Conservation (phyloP, 2,329 filamentous ascomycete species). For the Arachnomyces sp. region DNA sequence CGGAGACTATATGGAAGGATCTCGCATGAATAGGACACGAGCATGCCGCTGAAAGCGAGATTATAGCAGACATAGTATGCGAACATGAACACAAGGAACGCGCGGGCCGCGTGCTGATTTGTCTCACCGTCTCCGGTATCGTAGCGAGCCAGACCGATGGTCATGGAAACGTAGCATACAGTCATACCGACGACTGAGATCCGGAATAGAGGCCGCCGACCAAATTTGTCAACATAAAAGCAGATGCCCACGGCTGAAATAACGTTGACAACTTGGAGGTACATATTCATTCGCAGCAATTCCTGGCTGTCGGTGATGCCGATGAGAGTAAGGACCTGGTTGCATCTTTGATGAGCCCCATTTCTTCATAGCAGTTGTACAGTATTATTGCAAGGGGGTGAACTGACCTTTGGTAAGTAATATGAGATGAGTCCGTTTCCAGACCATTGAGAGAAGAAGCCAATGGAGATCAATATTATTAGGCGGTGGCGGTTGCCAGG, state of each 20-base stretch:
- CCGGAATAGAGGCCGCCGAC: slow-evolving; percentile 39
- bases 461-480: slow-evolving; percentile 45
- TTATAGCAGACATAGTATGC: slow-evolving; percentile 37
- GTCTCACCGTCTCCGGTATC: slow-evolving; percentile 15
- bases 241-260: slow-evolving; percentile 16
- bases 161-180: slow-evolving; percentile 35
- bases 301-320: slow-evolving; percentile 13
- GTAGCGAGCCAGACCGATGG: slow-evolving; percentile 32
- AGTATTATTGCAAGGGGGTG: too few relatives aligned
- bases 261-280: slow-evolving; percentile 13
- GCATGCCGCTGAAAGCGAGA: slow-evolving; percentile 29
- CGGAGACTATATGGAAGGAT: slow-evolving; percentile 44
- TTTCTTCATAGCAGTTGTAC: not conserved
- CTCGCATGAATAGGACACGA: slow-evolving; percentile 38
- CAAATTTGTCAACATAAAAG: slow-evolving; percentile 33
- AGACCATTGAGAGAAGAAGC: slow-evolving; percentile 52
- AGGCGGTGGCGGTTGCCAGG: slow-evolving; percentile 47
- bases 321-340: slow-evolving; percentile 12
- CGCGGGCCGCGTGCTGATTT: slow-evolving; percentile 25
- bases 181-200: slow-evolving; percentile 38
- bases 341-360: slow-evolving; percentile 1
- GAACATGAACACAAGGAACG: slow-evolving; percentile 37
- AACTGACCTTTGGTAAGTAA: slow-evolving; percentile 25
- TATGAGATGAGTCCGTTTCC: slow-evolving; percentile 40
- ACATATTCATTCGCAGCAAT: slow-evolving; percentile 11